Base-by-base conservation (phyloP, 495 filamentous ascomycete species). In the Terfezia boudieri region DNA sequence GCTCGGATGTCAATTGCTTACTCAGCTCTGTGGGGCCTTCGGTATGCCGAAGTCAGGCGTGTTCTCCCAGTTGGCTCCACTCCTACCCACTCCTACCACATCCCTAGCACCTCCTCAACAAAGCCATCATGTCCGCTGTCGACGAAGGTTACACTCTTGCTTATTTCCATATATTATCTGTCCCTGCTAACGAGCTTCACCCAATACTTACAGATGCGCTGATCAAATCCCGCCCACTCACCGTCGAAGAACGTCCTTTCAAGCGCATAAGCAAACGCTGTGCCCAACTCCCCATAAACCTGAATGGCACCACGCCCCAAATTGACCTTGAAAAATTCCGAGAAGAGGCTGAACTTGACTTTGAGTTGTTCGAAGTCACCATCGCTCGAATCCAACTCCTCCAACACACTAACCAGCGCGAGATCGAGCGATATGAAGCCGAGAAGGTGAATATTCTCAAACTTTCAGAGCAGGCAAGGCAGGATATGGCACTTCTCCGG, bases 241-340 rank as follows among this genome's bases (percentile, higher is more conserved):
- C 80, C 60, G 82, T 95, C 59, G 90, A 98, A 73, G 83, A 92
- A 63, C 86, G 86, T 53, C 86, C 86, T 3, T 95, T 89, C 76
- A 83, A 84, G 66, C 84, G 89, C 51, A 77, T 98, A 52, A 80
- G 82, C 9, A 86, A 86, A 69, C 80, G 84, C 46, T 76, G 94
- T 10, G 70, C 82, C 26, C 73, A 76, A 36, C 73, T 83, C 84
- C 35, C 67, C 76, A 16, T 68, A 70, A 53, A 68, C 70, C 9
- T 71, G 72, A 37, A 69, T 70, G 36, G 71, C 71, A 17, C 76
- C 81, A 35, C 77, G 76, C 2, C 77, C 76, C 46, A 84, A 81
- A 12, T 82, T 84, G 48, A 80, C 2, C 81, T 82, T 23, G 83
- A 92, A 59, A 66, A 68, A 67, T 64, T 68, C 64, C 61, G 72